These are phyloP conservation scores for Aphanomyces cochlioides DNA, from an alignment of 352 stramenopile genomes.

Conservation along the genomic window DNA sequence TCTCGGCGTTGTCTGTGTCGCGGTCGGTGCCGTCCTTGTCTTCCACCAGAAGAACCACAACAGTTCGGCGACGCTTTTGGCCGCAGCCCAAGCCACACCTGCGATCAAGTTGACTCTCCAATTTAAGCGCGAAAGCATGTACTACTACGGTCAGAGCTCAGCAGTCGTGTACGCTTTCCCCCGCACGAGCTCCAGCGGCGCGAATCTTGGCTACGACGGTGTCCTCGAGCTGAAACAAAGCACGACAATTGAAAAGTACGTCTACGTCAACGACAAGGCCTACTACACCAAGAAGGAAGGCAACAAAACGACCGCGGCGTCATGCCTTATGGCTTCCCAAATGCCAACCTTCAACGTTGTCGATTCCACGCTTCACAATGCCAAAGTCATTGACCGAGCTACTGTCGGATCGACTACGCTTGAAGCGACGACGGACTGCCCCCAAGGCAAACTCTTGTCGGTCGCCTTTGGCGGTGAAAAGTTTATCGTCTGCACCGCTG, in stretches of 20 bases:
- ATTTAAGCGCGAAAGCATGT: conserved; percentile 7
- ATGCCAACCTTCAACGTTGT: conserved; percentile 6
- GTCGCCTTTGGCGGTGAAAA: conserved; percentile 36
- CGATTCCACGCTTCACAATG: not conserved
- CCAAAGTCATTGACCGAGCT: not conserved
- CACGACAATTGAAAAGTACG: not conserved
- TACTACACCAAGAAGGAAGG: not conserved
- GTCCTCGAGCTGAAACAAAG: not conserved
- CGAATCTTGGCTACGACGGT: not conserved
- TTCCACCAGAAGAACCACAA: not conserved
- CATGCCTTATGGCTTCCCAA: not conserved
- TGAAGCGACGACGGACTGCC: not conserved
- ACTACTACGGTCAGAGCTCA: not conserved
- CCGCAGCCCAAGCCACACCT: not conserved
- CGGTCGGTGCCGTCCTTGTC: not conserved
- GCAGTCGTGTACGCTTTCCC: conserved; percentile 15
- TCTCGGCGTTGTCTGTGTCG: not conserved
- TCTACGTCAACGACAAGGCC: not conserved
- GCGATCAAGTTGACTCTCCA: not conserved
- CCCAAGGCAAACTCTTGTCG: conserved; percentile 35
- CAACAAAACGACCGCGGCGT: not conserved
- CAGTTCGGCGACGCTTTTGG: not conserved
- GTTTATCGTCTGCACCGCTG: conserved; percentile 37
- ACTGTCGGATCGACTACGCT: not conserved
- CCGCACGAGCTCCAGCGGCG: not conserved